Conservation (phyloP, 441 rosid genomes). For the Brassica balearica region DNA sequence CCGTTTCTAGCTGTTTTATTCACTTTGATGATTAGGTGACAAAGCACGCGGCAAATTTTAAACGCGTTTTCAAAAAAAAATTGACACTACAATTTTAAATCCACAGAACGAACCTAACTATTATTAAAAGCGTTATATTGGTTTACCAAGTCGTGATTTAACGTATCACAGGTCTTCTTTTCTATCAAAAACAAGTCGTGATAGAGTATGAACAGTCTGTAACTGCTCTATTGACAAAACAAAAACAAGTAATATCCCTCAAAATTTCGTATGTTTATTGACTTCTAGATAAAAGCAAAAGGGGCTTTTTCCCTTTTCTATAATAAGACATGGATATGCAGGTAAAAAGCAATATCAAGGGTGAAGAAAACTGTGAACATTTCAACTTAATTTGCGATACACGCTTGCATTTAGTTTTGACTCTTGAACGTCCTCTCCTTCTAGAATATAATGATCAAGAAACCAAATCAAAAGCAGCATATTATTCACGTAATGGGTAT, state of each 20-base stretch:
- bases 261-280: conserved; percentile 22
- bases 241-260: not conserved
- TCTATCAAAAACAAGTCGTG: conserved; percentile 4
- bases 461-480: not conserved
- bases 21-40: not conserved
- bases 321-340: conserved; percentile 35
- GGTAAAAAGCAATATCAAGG: conserved; percentile 33
- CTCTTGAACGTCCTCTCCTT: conserved; percentile 29
- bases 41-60: not conserved
- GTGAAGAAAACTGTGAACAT: conserved; percentile 24
- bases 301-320: conserved; percentile 19
- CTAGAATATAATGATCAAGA: conserved; percentile 29
- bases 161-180: conserved; percentile 18
- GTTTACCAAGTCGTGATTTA: conserved; percentile 33
- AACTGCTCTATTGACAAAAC: conserved; percentile 38
- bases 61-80: not conserved
- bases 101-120: conserved; percentile 11
- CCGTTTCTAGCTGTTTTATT: not conserved
- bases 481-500: not conserved
- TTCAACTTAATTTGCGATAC: conserved; percentile 28
- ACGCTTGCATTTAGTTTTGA: conserved; percentile 18
- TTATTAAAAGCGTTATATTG: not conserved
- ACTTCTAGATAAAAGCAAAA: not conserved
- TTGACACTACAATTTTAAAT: conserved; percentile 1
- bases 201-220: conserved; percentile 38